Conservation (phyloP, 495 filamentous ascomycete genomes). For the Talaromyces stipitatus region DNA sequence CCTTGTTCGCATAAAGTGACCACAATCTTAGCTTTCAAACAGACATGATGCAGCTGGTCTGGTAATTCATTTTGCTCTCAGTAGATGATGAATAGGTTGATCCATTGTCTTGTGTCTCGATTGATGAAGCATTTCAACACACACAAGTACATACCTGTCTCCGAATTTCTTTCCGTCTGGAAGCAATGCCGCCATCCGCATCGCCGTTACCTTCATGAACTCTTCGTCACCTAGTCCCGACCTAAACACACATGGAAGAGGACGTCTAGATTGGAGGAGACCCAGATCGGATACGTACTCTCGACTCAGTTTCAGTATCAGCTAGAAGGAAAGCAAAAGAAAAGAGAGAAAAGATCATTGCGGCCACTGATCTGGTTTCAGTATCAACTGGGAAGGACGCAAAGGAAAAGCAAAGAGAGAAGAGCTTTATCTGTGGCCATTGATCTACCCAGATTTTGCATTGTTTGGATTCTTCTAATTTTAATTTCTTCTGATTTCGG, state of each 20-base stretch:
- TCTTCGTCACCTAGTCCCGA: not conserved
- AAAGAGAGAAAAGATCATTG: not conserved
- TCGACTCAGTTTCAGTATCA: not conserved
- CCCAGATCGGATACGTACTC: not conserved
- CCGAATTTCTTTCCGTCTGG: not conserved
- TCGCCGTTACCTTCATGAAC: not conserved
- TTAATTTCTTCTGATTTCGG: not conserved
- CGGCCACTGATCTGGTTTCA: not conserved
- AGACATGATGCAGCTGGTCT: not conserved
- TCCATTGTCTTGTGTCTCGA: not conserved
- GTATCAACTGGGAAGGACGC: too few relatives aligned
- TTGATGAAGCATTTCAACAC: slow-evolving; percentile 1
- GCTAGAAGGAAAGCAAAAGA: not conserved
- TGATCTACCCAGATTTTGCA: too few relatives aligned
- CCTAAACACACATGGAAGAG: not conserved
- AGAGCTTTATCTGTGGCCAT: too few relatives aligned
- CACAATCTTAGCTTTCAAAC: not conserved
- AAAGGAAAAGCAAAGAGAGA: too few relatives aligned
- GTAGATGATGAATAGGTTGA: not conserved
- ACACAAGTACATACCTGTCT: not conserved
- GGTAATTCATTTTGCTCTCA: not conserved
- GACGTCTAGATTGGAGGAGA: not conserved
- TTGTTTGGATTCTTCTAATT: not conserved
- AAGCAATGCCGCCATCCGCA: slow-evolving; percentile 3
- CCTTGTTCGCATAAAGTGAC: not conserved